phyloP scores from a whole-genome alignment of 345 rosid species.

The Erysimum cheiranthoides region DNA sequence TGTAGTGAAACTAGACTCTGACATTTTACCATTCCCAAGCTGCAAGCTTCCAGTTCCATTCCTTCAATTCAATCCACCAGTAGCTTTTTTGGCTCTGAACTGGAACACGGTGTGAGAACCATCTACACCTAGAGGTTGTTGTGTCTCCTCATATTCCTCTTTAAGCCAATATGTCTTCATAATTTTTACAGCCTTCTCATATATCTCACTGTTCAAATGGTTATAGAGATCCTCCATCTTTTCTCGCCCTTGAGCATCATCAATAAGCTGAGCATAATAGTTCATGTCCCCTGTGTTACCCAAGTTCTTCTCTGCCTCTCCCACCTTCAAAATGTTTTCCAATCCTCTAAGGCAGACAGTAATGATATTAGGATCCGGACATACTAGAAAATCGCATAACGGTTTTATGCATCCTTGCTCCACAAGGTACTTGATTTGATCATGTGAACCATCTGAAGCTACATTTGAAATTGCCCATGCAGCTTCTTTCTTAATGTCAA shows the following conservation, averaged over 20 bases:
- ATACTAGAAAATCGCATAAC: not conserved
- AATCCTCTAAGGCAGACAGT: not conserved
- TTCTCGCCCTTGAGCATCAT: not conserved
- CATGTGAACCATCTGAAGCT: not conserved
- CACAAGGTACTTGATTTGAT: not conserved
- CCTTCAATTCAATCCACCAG: too few species aligned
- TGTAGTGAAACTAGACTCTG: too few species aligned
- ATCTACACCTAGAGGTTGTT: not conserved
- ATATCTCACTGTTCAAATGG: not conserved
- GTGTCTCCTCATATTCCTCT: not conserved
- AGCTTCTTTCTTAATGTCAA: not conserved
- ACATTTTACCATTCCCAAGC: too few species aligned
- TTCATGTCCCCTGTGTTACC: not conserved
- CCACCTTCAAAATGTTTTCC: not conserved
- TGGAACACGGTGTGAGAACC: too few species aligned
- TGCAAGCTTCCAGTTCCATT: too few species aligned
- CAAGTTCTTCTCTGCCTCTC: not conserved
- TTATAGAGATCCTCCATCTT: not conserved
- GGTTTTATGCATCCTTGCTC: not conserved
- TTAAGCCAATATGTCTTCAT: not conserved
- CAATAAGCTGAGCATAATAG: not conserved
- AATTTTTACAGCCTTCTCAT: not conserved
- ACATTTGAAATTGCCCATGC: not conserved
- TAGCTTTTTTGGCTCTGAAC: too few species aligned
- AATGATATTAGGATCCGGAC: not conserved